Evolutionary conservation across 1,284 basidiomycete species (phyloP).

Genomic region (Papiliotrema terrestris): DNA sequence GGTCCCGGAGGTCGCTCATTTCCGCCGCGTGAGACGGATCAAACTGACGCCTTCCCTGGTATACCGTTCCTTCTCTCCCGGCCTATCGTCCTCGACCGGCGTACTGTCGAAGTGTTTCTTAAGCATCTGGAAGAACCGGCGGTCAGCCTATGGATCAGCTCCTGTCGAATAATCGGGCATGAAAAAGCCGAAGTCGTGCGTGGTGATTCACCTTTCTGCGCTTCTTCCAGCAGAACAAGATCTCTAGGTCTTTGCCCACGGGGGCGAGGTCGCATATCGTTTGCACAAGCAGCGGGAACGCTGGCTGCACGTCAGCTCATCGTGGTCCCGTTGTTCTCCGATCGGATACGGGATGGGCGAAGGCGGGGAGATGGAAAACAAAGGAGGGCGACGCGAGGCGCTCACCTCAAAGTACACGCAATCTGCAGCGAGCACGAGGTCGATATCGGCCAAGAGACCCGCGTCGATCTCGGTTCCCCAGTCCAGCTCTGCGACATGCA

Average conservation of each 20-base stretch:
- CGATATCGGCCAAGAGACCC: slow-evolving; percentile 48
- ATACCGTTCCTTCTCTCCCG: slow-evolving; percentile 42
- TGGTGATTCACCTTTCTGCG: slow-evolving; percentile 66
- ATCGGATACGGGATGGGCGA: no score
- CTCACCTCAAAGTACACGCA: slow-evolving; percentile 83
- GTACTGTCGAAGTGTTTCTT: slow-evolving; percentile 71
- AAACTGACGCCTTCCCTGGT: slow-evolving; percentile 42
- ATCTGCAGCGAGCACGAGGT: slow-evolving; percentile 79
- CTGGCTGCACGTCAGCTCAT: slow-evolving; percentile 52
- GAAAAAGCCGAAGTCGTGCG: neutral
- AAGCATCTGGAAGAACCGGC: slow-evolving; percentile 77
- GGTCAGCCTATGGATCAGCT: slow-evolving; percentile 65
- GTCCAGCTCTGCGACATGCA: slow-evolving; percentile 67
- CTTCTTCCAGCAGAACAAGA: slow-evolving; percentile 91
- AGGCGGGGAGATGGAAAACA: no score
- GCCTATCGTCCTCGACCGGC: slow-evolving; percentile 38
- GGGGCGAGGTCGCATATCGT: slow-evolving; percentile 66
- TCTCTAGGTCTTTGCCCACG: slow-evolving; percentile 56
- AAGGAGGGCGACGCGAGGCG: no score
- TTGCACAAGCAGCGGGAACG: slow-evolving; percentile 79
- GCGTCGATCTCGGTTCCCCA: slow-evolving; percentile 54
- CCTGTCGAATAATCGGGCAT: neutral
- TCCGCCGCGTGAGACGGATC: slow-evolving; percentile 29
- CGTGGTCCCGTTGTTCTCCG: neutral
- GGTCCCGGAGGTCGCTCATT: slow-evolving; percentile 6